A percentile compares a stretch with the other conserved stretches of the same genome.
Evolutionary conservation across 2,329 filamentous ascomycete species (phyloP).

Genomic region (Epichloe glyceriae): DNA sequence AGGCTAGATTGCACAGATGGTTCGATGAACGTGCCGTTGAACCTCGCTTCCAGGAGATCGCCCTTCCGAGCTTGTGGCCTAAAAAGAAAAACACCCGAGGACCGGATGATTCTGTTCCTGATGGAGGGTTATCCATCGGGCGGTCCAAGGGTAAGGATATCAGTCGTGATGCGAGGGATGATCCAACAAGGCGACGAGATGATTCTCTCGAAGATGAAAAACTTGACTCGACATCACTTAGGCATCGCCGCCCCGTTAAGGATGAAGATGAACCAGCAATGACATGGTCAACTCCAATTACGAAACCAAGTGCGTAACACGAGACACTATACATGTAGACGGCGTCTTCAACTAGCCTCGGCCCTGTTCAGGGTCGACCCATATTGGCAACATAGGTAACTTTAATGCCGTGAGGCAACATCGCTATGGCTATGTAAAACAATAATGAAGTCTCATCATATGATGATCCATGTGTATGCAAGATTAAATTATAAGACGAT

Average conservation of each 20-base stretch:
- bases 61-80: conserved; percentile 71
- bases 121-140: conserved; percentile 33
- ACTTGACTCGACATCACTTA: conserved; percentile 24
- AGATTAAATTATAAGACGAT: too few relatives aligned
- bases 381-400: neutral
- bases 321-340: neutral
- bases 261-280: conserved; percentile 30
- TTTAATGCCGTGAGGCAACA: neutral
- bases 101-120: conserved; percentile 45
- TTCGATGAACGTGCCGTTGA: conserved; percentile 81
- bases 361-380: too few relatives aligned
- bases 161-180: conserved; percentile 36
- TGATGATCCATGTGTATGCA: too few relatives aligned
- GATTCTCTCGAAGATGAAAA: conserved; percentile 31
- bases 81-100: conserved; percentile 72
- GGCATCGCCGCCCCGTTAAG: conserved; percentile 24
- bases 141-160: conserved; percentile 41
- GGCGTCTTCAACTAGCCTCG: neutral
- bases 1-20: conserved; percentile 69
- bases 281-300: conserved; percentile 32
- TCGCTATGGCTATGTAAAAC: neutral
- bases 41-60: conserved; percentile 77
- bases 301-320: conserved; percentile 11
- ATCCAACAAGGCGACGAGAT: conserved; percentile 29
- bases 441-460: neutral